Base-by-base conservation (phyloP, 306 rosid species). In the Vicia villosa region DNA sequence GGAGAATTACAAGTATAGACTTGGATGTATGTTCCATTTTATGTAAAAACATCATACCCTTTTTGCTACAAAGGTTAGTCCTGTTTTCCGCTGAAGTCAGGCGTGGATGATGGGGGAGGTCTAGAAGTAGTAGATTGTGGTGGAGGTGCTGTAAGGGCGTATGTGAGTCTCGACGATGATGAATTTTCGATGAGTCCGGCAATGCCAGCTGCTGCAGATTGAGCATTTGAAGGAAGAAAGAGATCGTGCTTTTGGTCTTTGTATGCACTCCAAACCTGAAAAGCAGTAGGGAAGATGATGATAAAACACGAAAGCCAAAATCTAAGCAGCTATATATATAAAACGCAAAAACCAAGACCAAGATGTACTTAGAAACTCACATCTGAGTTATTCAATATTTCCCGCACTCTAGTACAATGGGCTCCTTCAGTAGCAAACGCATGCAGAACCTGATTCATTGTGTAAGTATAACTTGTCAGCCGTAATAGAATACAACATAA, bases 341-440 rank as follows among this genome's bases (percentile, higher is more conserved):
- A 55, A 20, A 19, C 22, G 4, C 28, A 9, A 51, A 51, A 6
- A 40, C 45, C 19, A 46, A 30, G 10, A 22, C 26, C 38, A 42
- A 41, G 30, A 55, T 54, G 72, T 3, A 37, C 13, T 36, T 62
- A 57, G 74, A 79, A 62, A 79, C 89, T 94, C 81, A 94, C 99
- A 69, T 94, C 88, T 17, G 99, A 94, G 71, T 89, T 88, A 72
- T 87, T 79, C 77, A 94, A 86, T 68, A 91, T 77, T 66, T 94
- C 99, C 34, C 95, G 92, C 75, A 94, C 99, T 94, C 87, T 94
- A 21, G 88, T 84, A 69, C 99, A 94, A 79, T 94, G 95, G 60
- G 99, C 99, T 49, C 99, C 99, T 79, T 94, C 99, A 0, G 99
- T 86, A n/a, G 99, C 99, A 68, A 94, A 94, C 54, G 99, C 99